Conservation (phyloP, 345 rosid species). For the Rubroshorea leprosula region DNA sequence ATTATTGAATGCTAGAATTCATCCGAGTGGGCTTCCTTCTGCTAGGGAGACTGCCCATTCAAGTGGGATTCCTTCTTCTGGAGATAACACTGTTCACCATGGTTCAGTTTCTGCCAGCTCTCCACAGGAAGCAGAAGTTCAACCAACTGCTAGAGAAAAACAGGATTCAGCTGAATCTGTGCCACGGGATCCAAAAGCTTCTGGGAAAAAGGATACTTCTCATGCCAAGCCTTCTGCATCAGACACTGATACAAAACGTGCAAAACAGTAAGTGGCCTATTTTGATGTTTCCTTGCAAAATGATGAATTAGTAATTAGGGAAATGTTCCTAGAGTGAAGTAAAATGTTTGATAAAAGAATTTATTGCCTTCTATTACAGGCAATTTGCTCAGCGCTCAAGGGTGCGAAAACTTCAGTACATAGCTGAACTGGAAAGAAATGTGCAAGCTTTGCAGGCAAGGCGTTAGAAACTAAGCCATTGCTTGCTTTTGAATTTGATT, state of each 20-base stretch:
- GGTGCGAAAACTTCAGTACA: constrained; percentile 96
- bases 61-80: no score
- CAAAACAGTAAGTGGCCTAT: constrained; percentile 77
- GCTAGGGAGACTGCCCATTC: background rate
- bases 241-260: constrained; percentile 67
- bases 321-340: constrained; percentile 12
- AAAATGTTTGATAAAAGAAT: background rate
- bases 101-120: constrained; percentile 42
- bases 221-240: constrained; percentile 40
- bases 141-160: constrained; percentile 41
- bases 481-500: background rate
- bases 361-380: constrained; percentile 38
- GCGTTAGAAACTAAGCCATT: constrained; percentile 8
- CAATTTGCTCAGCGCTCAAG: constrained; percentile 99
- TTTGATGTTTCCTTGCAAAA: background rate
- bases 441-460: constrained; percentile 93
- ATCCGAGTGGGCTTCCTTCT: constrained; percentile 34
- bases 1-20: constrained; percentile 33
- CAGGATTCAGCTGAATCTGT: constrained; percentile 50
- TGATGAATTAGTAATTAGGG: background rate
- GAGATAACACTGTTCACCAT: constrained; percentile 45
- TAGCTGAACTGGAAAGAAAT: constrained; percentile 95
- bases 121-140: constrained; percentile 47
- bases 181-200: constrained; percentile 46
- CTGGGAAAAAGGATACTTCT: constrained; percentile 51